Percentiles rank a stretch among this genome's conserved stretches.
Conservation (phyloP, 1,139 yeast species). For the Blastobotrys indianensis region DNA sequence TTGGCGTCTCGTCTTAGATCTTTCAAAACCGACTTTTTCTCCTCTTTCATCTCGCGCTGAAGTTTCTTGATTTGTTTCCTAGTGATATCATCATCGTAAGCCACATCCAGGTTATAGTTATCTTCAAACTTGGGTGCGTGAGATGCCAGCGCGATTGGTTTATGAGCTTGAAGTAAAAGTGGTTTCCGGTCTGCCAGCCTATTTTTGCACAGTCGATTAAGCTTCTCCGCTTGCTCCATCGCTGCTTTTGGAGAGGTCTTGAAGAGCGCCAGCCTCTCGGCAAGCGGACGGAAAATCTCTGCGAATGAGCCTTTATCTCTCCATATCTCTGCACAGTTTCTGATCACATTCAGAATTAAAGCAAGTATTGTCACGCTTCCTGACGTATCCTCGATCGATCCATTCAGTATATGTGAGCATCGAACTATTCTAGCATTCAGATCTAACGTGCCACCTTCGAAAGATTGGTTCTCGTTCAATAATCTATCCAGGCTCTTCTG, state of each 20-base stretch:
- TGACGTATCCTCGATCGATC: background rate
- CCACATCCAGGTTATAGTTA: conserved; percentile 91
- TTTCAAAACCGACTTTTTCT: conserved; percentile 78
- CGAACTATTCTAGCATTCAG: background rate
- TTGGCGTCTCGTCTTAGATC: conserved; percentile 86
- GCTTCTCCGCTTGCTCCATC: conserved; percentile 27
- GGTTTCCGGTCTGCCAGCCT: conserved; percentile 50
- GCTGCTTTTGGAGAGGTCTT: background rate
- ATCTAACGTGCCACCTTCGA: background rate
- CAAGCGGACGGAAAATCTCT: conserved; percentile 48
- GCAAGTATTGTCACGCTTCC: no score
- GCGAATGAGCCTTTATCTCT: conserved; percentile 57
- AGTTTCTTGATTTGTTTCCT: conserved; percentile 80
- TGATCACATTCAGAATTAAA: conserved; percentile 4
- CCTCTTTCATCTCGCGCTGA: conserved; percentile 82
- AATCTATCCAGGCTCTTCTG: conserved; percentile 43
- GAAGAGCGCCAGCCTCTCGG: conserved; percentile 14
- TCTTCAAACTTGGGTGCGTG: conserved; percentile 91
- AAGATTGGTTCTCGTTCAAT: background rate
- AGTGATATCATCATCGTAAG: conserved; percentile 76
- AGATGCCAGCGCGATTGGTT: conserved; percentile 77
- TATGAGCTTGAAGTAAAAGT: conserved; percentile 79
- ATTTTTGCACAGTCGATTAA: conserved; percentile 42
- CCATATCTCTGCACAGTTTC: conserved; percentile 42
- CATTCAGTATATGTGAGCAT: background rate